Evolutionary conservation across 352 stramenopile genomes (phyloP).

Genomic region (Globisporangium recalcitrans): DNA sequence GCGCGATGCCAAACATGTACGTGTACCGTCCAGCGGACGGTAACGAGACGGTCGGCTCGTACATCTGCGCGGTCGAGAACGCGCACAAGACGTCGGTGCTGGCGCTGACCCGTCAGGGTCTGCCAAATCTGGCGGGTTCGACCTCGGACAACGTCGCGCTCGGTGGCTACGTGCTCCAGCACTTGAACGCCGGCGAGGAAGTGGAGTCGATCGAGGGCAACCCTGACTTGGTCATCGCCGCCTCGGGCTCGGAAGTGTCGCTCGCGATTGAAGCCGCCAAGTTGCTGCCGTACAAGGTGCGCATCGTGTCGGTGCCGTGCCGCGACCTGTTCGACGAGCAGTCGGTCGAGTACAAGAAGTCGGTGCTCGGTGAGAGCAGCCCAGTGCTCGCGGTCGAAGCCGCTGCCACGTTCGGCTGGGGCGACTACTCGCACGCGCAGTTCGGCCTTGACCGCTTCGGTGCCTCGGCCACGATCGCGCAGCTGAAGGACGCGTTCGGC

Average conservation of each 20-base stretch:
- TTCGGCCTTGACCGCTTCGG: conserved; percentile 89
- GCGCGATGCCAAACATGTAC: conserved; percentile 98
- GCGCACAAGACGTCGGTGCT: conserved; percentile 92
- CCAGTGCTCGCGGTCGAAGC: conserved; percentile 96
- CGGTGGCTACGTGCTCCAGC: conserved; percentile 82
- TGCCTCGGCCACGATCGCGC: conserved; percentile 78
- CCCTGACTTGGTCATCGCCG: conserved; percentile 90
- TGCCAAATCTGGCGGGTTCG: conserved; percentile 90
- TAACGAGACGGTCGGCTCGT: conserved; percentile 97
- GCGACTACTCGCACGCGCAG: conserved; percentile 93
- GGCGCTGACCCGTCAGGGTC: conserved; percentile 87
- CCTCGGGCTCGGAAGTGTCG: conserved; percentile 94
- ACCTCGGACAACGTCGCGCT: conserved; percentile 88
- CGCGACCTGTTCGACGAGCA: conserved; percentile 97
- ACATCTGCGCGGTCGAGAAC: conserved; percentile 87
- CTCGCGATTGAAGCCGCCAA: conserved; percentile 94
- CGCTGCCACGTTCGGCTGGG: conserved; percentile 91
- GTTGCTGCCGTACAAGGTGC: conserved; percentile 81
- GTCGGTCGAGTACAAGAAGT: conserved; percentile 93
- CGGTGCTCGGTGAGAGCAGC: conserved; percentile 92
- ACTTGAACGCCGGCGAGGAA: conserved; percentile 74
- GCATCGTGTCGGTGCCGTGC: conserved; percentile 97
- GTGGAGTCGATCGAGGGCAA: conserved; percentile 61
- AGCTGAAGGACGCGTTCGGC: conserved; percentile 93
- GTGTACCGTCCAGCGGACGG: conserved; percentile 96